Conservation (phyloP, 192 early-diverging fungal species). For the Backusella tarrabulga region DNA sequence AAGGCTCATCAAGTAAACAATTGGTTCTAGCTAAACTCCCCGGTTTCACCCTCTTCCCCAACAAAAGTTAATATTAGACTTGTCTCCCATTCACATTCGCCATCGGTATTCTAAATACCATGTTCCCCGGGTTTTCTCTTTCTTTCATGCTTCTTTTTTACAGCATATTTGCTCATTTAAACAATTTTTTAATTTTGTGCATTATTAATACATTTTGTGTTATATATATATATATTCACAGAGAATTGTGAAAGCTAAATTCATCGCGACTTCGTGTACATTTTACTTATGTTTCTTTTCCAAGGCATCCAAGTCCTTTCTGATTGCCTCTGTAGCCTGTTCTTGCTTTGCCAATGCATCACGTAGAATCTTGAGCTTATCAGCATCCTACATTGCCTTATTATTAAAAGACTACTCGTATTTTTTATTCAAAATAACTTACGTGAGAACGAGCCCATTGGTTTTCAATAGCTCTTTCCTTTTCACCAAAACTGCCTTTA, state of each 20-base stretch:
- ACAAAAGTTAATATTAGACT: neutral
- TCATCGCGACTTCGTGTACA: neutral
- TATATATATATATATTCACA: neutral
- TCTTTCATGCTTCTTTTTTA: neutral
- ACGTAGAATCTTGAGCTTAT: conserved; percentile 35
- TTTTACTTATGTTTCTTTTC: conserved; percentile 14
- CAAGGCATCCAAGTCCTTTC: conserved; percentile 32
- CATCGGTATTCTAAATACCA: neutral
- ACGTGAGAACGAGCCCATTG: conserved; percentile 38
- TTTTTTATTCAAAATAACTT: neutral
- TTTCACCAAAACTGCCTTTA: conserved; percentile 27
- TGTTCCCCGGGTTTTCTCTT: neutral
- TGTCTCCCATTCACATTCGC: neutral
- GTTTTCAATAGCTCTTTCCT: conserved; percentile 39
- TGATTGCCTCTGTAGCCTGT: conserved; percentile 25
- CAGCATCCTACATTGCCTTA: conserved; percentile 27
- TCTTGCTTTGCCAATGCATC: conserved; percentile 33
- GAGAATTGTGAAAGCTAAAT: neutral
- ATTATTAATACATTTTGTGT: neutral
- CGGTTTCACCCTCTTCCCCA: neutral
- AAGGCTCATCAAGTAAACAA: neutral
- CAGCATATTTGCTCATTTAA: neutral
- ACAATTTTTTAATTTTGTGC: neutral
- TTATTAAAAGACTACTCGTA: neutral
- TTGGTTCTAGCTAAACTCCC: neutral